Base-by-base conservation (phyloP, 352 stramenopile genomes). In the Saprolegnia diclina region DNA sequence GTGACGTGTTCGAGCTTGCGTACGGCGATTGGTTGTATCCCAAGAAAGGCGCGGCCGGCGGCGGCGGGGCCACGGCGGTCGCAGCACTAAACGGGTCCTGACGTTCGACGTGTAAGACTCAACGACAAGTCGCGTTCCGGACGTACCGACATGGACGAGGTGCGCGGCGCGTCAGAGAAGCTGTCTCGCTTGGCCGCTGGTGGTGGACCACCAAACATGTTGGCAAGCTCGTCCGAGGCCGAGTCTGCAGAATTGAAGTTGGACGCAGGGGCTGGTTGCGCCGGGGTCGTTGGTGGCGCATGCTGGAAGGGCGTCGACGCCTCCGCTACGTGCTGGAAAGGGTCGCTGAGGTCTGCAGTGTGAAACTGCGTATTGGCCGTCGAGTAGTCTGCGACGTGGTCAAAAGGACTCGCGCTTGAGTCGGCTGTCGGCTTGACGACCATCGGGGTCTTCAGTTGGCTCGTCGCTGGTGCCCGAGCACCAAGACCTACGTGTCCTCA, bases 31-130 rank as follows among this genome's bases (percentile, higher is more conserved):
- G 74, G 19, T 68, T 76, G 66, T 90, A 92, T 9, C 79, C 79
- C 11, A 92, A 64, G 71, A 90, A 90, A 19, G 84, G 84, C 14
- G 83, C 82, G 56, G 83, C 82, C 45, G 82, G 79, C 50, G 83
- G 83, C 37, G 81, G 83, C 4, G 78, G 62, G 6, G 63, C 45
- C 61, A 45, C 29, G 24, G 61, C 19, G 22, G 63, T 18, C 10
- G 24, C 29, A 35, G 29, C 29, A 35, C 29, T 14, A 24, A 69
- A 69, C 16, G 63, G 46, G 42, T 69, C 63, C 32, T 38, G 19
- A 67, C 44, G 18, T 9, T 6, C 24, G 42, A 14, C 11, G 59
- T 38, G 9, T 67, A 67, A 48, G 37, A 55, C 46, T 6, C n/a
- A 54, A 54, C 21, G 22, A 65, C 24, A 65, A 42, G 19, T n/a